These are phyloP conservation scores for Saksenaea oblongispora DNA, from an alignment of 371 early-diverging fungal genomes.

Conservation along the genomic window DNA sequence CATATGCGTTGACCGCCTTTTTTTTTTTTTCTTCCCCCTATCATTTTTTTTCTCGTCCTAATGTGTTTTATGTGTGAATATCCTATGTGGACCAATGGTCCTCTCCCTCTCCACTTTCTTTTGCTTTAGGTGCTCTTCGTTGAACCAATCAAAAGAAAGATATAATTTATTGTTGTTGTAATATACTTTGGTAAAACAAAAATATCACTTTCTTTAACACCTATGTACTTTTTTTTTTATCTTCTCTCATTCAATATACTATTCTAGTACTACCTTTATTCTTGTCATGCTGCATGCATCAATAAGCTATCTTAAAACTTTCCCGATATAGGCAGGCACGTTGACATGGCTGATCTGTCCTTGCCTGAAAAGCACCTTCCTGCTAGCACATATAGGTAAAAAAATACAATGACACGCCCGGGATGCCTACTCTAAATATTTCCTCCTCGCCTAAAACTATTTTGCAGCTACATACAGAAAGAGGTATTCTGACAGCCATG, in stretches of 20 bases:
- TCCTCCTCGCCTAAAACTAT: too few relatives aligned
- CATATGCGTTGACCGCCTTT: constrained; percentile 1
- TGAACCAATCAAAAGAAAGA: not conserved
- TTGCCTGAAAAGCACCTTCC: too few relatives aligned
- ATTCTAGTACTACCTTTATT: not conserved
- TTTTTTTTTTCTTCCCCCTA: not conserved
- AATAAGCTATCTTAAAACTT: not conserved
- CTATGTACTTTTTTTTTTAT: not conserved
- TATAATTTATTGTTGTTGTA: constrained; percentile 2
- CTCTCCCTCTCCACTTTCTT: not conserved
- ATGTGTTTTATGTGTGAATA: constrained; percentile 6
- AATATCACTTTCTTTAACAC: not conserved
- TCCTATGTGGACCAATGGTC: not conserved
- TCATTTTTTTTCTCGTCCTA: not conserved
- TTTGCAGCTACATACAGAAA: too few relatives aligned
- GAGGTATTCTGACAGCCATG: not conserved
- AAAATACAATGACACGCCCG: too few relatives aligned
- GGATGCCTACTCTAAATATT: too few relatives aligned
- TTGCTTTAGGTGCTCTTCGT: not conserved
- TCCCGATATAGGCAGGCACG: not conserved
- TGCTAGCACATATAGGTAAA: too few relatives aligned
- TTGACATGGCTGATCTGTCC: not conserved
- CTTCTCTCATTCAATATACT: not conserved
- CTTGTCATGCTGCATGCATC: not conserved
- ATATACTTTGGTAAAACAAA: not conserved